Evolutionary conservation across 177 flowering plant genomes (phyloP), one percentile per base, ranked within the genome.

Genomic region (Vitis hybrid): DNA sequence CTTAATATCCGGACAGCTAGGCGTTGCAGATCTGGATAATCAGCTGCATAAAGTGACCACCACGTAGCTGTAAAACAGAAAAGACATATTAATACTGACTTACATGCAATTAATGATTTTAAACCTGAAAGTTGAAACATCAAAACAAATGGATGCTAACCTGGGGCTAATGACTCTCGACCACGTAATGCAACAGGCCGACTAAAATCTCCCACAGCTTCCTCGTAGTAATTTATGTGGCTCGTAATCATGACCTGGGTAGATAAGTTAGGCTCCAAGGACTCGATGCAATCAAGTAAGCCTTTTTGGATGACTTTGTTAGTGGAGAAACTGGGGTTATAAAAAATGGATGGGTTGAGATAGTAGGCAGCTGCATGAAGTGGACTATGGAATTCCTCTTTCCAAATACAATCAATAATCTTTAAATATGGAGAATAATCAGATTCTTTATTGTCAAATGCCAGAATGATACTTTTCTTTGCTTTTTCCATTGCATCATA

Each of bases 301-400:
- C 88, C 85, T 63, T 77, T 81, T n/a, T 79, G 81, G 55, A 82
- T 73, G 68, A 75, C 77, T 75, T 73, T 81, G 62, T 55, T 70
- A 11, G 66, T 73, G 58, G 71, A 78, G 66, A 79, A 79, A 47
- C 65, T 75, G 19, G 81, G 72, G 17, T 63, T 79, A 62, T 82
- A 82, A 63, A 73, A 79, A 33, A 77, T 66, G 33, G 80, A 66
- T 1, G 88, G 88, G 66, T 85, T 85, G 58, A 85, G 86, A 69
- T 64, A 81, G 71, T 50, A 80, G 13, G 82, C 86, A 49, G 88
- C 88, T 13, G 83, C 83, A 75, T 85, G 85, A 61, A 85, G 80
- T 19, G 86, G 83, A 59, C 77, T 80, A 71, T 76, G 83, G 50
- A 83, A 73, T 57, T 83, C 75, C 58, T 78, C 73, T 59, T 79